Evolutionary conservation across 768 basidiomycete genomes (phyloP), one percentile per base, ranked within the genome.

Genomic region (Neoboletus subvelutipes): DNA sequence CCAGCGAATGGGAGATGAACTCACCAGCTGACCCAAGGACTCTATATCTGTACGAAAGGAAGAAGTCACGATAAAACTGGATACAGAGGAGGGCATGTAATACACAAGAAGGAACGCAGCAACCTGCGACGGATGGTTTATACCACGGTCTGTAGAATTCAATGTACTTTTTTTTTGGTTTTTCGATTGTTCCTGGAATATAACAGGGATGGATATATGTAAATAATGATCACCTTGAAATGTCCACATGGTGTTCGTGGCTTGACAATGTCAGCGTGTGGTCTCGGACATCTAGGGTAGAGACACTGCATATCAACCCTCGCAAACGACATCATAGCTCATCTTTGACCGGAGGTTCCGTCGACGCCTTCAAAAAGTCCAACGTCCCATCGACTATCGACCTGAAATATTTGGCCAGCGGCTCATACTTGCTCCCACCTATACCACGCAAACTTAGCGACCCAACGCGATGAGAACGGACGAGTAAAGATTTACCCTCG

Each of bases 371-470:
- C 45, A 56, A 71, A 52, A 89, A 77, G 62, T 88, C 82, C 3
- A 76, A 83, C 4, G 85, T 82, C 51, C 88, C 89, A 56, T 88
- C 85, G 18, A 88, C 65, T 36, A 91, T 76, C 1, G 85, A 83
- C 61, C 83, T 85, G 69, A 88, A 86, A 76, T 87, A 90, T 64
- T 85, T 83, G 58, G 80, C 80, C 40, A 96, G 75, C 3, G 87
- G 79, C 51, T 92, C 88, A 60, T 84, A 80, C 74, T 95, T 95
- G 65, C 78, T 80, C 36, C 78, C 71, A 41, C 92, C 92, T 88
- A 63, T 8, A 39, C 15, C 43, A 40, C 12, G 41, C 28, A 17
- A 11, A 48, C 17, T 58, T 20, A 58, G 26, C 40, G 55, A 45
- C 52, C 22, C 41, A 8, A 22, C 39, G 3, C 40, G 17, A 52